phyloP scores from a whole-genome alignment of 163 green algal species.

The Trebouxia gelatinosa region DNA sequence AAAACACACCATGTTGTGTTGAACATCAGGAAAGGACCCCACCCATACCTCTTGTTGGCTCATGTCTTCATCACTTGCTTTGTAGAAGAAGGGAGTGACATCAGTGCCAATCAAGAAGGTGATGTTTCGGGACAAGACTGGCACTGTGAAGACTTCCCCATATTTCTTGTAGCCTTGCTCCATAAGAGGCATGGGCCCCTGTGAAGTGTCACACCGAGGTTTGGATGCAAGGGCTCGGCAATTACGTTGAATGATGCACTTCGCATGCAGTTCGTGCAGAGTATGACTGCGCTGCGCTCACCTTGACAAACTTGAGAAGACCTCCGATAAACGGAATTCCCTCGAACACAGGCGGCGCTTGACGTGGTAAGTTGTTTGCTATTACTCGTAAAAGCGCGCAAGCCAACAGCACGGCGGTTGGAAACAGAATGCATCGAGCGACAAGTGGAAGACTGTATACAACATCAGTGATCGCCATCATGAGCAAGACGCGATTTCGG shows the following conservation, averaged over 20 bases:
- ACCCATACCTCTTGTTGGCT: conserved; percentile 81
- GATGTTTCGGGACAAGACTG: conserved; percentile 92
- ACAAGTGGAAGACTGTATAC: not conserved
- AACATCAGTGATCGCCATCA: not conserved
- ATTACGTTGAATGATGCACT: not conserved
- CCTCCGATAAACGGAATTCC: conserved; percentile 91
- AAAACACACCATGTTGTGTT: not conserved
- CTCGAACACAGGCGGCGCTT: conserved; percentile 80
- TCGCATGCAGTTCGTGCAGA: not conserved
- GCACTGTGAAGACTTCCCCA: conserved; percentile 96
- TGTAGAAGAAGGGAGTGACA: conserved; percentile 94
- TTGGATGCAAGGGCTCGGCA: not conserved
- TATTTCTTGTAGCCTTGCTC: conserved; percentile 72
- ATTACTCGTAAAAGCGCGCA: conserved; percentile 27
- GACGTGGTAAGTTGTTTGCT: conserved; percentile 39
- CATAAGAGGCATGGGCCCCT: conserved; percentile 86
- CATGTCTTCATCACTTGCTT: conserved; percentile 91
- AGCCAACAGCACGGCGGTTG: not conserved
- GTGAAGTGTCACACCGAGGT: not conserved
- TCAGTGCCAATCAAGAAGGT: conserved; percentile 97
- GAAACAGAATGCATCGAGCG: not conserved
- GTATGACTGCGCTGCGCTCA: conserved; percentile 17
- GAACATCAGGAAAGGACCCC: not conserved
- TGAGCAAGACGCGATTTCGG: not conserved
- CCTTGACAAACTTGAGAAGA: conserved; percentile 88